A percentile compares a stretch with the other conserved stretches of the same genome.
These are phyloP conservation scores for Camelina neglecta DNA, from an alignment of 345 rosid species.

Conservation along the genomic window DNA sequence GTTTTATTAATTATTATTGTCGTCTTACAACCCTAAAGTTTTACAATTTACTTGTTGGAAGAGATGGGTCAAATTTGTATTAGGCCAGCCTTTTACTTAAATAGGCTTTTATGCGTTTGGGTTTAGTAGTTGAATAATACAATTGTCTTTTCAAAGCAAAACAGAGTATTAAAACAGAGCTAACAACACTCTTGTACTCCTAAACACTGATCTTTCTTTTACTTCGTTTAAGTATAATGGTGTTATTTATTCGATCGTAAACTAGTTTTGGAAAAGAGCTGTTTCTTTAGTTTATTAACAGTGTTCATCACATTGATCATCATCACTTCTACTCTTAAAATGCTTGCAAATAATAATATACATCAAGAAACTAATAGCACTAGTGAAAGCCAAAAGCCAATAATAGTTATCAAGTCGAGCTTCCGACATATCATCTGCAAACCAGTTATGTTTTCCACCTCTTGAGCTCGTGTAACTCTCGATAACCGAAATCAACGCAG, in stretches of 20 bases:
- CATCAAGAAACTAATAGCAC: conserved; percentile 60
- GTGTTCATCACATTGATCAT: conserved; percentile 37
- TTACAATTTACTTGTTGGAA: too few species aligned
- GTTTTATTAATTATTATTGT: not conserved
- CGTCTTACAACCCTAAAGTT: not conserved
- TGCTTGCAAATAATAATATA: conserved; percentile 64
- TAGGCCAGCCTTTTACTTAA: too few species aligned
- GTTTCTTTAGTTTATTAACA: conserved; percentile 21
- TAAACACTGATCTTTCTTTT: too few species aligned
- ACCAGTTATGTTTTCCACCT: conserved; percentile 68
- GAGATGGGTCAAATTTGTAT: too few species aligned
- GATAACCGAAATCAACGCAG: conserved; percentile 63
- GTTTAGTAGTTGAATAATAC: too few species aligned
- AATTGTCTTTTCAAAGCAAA: too few species aligned
- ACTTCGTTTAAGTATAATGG: too few species aligned
- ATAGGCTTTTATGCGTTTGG: too few species aligned
- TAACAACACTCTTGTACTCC: too few species aligned
- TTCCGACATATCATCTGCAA: conserved; percentile 86
- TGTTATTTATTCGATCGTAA: not conserved
- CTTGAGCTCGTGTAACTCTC: conserved; percentile 54
- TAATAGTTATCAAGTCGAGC: conserved; percentile 76
- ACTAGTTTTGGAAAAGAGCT: not conserved
- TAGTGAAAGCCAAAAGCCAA: conserved; percentile 71
- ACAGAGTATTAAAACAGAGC: too few species aligned
- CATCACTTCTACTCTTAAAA: conserved; percentile 52